phyloP scores from a whole-genome alignment of 2,329 filamentous ascomycete genomes.

The Chaetomiaceae sp. region DNA sequence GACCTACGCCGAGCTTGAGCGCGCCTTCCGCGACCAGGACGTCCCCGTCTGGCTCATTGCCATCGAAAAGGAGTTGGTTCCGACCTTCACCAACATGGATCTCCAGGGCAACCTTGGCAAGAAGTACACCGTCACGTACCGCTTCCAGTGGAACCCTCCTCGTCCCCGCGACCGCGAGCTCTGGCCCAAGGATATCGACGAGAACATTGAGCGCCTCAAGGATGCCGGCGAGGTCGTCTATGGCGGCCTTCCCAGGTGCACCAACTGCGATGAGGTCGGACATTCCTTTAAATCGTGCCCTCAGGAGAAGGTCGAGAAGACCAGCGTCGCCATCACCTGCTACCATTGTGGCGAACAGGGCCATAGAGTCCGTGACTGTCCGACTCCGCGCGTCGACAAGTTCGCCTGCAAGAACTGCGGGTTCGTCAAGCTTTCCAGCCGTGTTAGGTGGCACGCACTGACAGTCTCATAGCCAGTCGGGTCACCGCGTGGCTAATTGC shows the following conservation, averaged over 20 bases:
- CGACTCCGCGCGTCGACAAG: slow-evolving; percentile 57
- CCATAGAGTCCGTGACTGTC: slow-evolving; percentile 66
- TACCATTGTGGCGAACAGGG: slow-evolving; percentile 60
- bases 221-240: slow-evolving; percentile 63
- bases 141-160: slow-evolving; percentile 53
- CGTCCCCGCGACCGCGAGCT: slow-evolving; percentile 54
- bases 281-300: slow-evolving; percentile 59
- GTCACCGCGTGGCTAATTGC: slow-evolving; percentile 49
- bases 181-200: slow-evolving; percentile 56
- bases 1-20: slow-evolving; percentile 59
- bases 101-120: slow-evolving; percentile 63
- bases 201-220: slow-evolving; percentile 60
- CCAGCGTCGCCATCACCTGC: slow-evolving; percentile 49
- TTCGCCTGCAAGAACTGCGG: slow-evolving; percentile 67
- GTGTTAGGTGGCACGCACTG: background rate
- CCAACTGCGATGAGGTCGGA: slow-evolving; percentile 60
- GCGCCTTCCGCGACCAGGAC: slow-evolving; percentile 49
- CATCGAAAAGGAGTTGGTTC: slow-evolving; percentile 51
- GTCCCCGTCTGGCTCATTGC: slow-evolving; percentile 60
- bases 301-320: slow-evolving; percentile 49
- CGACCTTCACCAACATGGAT: slow-evolving; percentile 66
- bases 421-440: slow-evolving; percentile 29
- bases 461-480: slow-evolving; percentile 38
- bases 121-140: slow-evolving; percentile 60
- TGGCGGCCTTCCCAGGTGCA: slow-evolving; percentile 55